Base-by-base conservation (phyloP, 2,329 filamentous ascomycete genomes). In the Trichocomaceae sp. region DNA sequence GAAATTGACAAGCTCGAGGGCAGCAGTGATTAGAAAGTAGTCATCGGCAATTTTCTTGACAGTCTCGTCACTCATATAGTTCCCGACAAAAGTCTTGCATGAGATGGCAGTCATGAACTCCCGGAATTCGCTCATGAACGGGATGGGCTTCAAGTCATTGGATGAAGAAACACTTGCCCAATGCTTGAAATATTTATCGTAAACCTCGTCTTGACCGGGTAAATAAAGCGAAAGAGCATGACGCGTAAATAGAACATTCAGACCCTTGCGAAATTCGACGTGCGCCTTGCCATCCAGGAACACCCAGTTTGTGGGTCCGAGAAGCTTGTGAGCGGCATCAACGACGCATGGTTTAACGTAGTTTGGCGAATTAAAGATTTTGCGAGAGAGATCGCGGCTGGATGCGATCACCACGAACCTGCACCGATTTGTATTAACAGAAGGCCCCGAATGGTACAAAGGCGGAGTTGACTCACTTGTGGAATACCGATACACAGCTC, bases 351-450 rank as follows among this genome's bases (percentile, higher is more conserved):
- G 93, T 77, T 96, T 96, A 70, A 95, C 90, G 67, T 85, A 97
- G 50, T 76, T 71, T 23, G 93, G 93, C 19, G 91, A 95, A 75
- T 96, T 97, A 82, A 97, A 91, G 64, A 97, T 86, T 74, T 97
- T 97, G 64, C 92, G 87, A 56, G 92, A 87, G 82, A 97, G 89
- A 69, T 97, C 93, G 67, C 93, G 90, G 51, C 87, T 90, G 17
- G 91, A 95, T 33, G 91, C 92, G 69, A 99, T 96, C 55, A 99
- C 90, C 61, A 97, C 93, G 71, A 99, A 99, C 72, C 90, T 95
- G 63, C 2, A 35, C 9, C 44, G 22, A 47, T 46, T 23, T 15
- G 41, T 33, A 15, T 52, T 52, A 46, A 37, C 39, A n/a, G 20
- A 45, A 19, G 19, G 12, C 17, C 10, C 13, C 41, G 13, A 29